These are phyloP conservation scores for Zostera marina DNA, from an alignment of 116 monocot genomes.

Conservation along the genomic window DNA sequence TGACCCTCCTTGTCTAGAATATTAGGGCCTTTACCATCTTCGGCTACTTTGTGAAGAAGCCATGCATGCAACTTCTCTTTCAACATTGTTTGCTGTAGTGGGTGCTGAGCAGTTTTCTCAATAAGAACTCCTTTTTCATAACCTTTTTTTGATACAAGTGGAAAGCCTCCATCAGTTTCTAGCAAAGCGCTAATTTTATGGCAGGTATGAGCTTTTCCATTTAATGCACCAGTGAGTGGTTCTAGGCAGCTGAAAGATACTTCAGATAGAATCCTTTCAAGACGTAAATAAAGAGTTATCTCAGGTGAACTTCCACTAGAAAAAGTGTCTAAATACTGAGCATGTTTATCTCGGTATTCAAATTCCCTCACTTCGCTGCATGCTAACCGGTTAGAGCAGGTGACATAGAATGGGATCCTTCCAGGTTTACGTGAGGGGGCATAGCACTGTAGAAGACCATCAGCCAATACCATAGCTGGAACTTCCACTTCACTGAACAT, in stretches of 20 bases:
- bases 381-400: conserved; percentile 81
- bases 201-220: conserved; percentile 23
- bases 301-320: conserved; percentile 17
- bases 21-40: conserved; percentile 80
- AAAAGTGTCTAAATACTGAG: conserved; percentile 20
- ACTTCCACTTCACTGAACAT: conserved; percentile 99
- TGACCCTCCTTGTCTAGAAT: conserved; percentile 75
- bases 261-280: conserved; percentile 60
- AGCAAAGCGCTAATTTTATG: conserved; percentile 40
- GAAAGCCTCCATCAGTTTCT: conserved; percentile 36
- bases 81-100: conserved; percentile 23
- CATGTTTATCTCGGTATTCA: conserved; percentile 35
- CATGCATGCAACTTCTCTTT: conserved; percentile 62
- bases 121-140: conserved; percentile 11
- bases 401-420: conserved; percentile 85
- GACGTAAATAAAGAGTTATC: conserved; percentile 38
- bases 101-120: conserved; percentile 18
- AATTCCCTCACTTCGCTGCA: conserved; percentile 95
- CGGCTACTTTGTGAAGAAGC: conserved; percentile 63
- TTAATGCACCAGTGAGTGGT: conserved; percentile 2
- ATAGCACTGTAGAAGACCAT: conserved; percentile 63
- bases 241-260: conserved; percentile 15
- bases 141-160: conserved; percentile 15
- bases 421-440: conserved; percentile 57
- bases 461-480: conserved; percentile 54